A percentile compares a stretch with the other conserved stretches of the same genome.
phyloP scores from a whole-genome alignment of 148 eudicot species.

The Nyssa sinensis region DNA sequence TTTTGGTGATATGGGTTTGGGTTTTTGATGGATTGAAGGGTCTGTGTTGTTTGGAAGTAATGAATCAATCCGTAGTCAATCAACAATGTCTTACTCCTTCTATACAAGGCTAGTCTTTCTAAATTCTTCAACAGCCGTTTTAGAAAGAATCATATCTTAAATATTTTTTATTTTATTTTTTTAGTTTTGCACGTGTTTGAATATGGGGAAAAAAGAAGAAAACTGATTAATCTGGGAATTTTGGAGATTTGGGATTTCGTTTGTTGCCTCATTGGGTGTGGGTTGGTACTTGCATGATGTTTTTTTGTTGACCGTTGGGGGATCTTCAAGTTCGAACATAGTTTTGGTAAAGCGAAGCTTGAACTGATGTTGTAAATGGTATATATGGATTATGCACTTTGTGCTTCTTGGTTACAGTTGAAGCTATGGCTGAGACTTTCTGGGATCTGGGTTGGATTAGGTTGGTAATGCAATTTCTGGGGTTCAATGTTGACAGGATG shows the following conservation, averaged over 20 bases:
- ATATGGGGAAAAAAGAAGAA: no score
- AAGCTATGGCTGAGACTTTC: background rate
- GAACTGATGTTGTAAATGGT: background rate
- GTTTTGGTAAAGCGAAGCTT: background rate
- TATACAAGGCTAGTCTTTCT: background rate
- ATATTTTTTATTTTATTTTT: background rate
- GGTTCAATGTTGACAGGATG: background rate
- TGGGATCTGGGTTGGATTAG: background rate
- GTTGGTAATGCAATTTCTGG: background rate
- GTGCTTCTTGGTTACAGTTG: background rate
- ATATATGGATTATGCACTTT: background rate
- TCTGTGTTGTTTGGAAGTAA: background rate
- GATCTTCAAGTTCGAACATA: background rate
- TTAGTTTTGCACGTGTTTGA: background rate
- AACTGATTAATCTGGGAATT: background rate
- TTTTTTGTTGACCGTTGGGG: background rate
- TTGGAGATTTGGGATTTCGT: background rate
- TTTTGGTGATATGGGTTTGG: background rate
- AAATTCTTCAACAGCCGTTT: background rate
- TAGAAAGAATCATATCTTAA: background rate
- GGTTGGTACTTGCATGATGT: background rate
- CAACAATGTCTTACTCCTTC: background rate
- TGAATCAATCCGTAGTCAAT: no score
- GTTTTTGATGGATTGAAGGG: background rate
- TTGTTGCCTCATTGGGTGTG: background rate